Percentiles rank a stretch among this genome's conserved stretches.
These are phyloP conservation scores for Dalbergia cultrata DNA, from an alignment of 306 rosid species.

Conservation along the genomic window DNA sequence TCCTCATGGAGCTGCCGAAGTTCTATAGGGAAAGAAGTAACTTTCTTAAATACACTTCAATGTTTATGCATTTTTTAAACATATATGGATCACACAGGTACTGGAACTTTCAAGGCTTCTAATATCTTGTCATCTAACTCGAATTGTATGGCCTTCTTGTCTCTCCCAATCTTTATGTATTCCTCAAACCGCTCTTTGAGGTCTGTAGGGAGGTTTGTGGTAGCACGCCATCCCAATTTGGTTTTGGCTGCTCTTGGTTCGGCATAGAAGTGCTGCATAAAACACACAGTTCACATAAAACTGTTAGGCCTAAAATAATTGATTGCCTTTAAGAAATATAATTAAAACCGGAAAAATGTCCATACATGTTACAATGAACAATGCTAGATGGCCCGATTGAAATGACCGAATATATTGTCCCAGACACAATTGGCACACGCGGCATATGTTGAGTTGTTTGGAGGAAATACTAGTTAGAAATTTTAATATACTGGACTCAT, in stretches of 20 bases:
- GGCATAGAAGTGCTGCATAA: slow-evolving; percentile 90
- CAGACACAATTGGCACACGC: too few relatives aligned
- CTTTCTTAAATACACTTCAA: slow-evolving; percentile 3
- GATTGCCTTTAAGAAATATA: neutral
- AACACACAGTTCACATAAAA: slow-evolving; percentile 20
- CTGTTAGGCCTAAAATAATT: slow-evolving; percentile 2
- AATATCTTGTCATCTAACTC: slow-evolving; percentile 88
- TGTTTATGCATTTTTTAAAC: slow-evolving; percentile 6
- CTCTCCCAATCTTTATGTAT: slow-evolving; percentile 88
- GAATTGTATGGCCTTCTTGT: slow-evolving; percentile 76
- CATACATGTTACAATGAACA: neutral
- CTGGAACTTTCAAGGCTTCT: slow-evolving; percentile 80
- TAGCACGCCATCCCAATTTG: slow-evolving; percentile 75
- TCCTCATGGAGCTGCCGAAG: slow-evolving; percentile 12
- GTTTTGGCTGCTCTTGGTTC: slow-evolving; percentile 94
- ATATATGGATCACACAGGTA: slow-evolving; percentile 60
- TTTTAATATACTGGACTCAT: too few relatives aligned
- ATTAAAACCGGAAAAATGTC: neutral
- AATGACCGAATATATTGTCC: too few relatives aligned
- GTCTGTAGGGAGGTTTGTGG: slow-evolving; percentile 81
- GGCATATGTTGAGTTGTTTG: too few relatives aligned
- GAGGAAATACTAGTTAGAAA: too few relatives aligned
- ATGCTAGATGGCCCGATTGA: too few relatives aligned
- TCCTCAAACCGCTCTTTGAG: slow-evolving; percentile 85
- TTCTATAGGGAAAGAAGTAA: neutral